Evolutionary conservation across 2,329 filamentous ascomycete genomes (phyloP), one percentile per base, ranked within the genome.

Genomic region (Penicillium corylophilum): DNA sequence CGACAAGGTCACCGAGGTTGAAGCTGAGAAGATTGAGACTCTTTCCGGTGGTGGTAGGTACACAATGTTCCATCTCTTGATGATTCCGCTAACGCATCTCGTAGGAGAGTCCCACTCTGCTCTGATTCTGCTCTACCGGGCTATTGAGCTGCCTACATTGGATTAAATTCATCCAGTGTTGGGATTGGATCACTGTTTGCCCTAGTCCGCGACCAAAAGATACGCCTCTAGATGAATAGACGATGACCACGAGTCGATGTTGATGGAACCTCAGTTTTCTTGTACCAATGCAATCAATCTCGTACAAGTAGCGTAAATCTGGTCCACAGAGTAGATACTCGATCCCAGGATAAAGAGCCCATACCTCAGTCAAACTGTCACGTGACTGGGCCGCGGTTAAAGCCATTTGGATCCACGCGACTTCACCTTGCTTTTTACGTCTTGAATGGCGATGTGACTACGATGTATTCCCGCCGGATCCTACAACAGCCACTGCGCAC

Each of bases 1-100:
- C 66, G 93, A 99, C 69, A 95, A 91, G 77, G 94, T 99, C 29
- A 85, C 88, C 13, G 94, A 99, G 77, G 94, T 99, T 24, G 85
- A 90, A 15, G 79, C 84, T 23, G 93, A 97, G 64, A 94, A 95
- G 78, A 95, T 99, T 60, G 89, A 93, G 69, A 88, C 86, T 3
- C 81, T 99, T 46, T 83, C 91, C 45, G 95, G 94, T 53, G 94
- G 95, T 66, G 93, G 91, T 84, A 71, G 71, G 80, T 67, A 2
- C 12, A 16, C 16, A 41, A 51, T 57, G 9, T 10, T 24, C 20
- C 5, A 10, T 65, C 24, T 44, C 43, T 22, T 35, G 29, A 40
- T n/a, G 9, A 26, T 43, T 20, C 48, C 40, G 45, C 64, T 66
- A 61, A 64, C 26, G 20, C 31, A 28, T 44, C 42, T 41, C 36